Evolutionary conservation across 2,329 filamentous ascomycete genomes (phyloP), one percentile per base, ranked within the genome.

Genomic region (Macrophomina pseudophaseolina): DNA sequence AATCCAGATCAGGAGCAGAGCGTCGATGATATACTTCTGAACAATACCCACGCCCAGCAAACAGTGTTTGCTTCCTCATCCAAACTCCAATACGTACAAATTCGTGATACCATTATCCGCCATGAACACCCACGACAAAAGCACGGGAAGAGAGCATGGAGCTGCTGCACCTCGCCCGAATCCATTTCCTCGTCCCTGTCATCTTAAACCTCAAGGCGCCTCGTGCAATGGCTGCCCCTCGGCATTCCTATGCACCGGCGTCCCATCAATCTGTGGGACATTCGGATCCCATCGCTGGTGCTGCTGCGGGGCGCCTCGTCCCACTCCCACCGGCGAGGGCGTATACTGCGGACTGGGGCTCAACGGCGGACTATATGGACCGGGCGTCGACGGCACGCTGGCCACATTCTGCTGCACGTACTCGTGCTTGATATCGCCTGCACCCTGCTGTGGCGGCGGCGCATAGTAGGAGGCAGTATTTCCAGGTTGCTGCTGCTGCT

Each of bases 261-360:
- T 62, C n/a, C 58, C 58, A 28, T 62, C 58, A 38, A 62, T 62
- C 58, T 62, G 58, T 44, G 58, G 44, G 4, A 62, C 44, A 23
- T 62, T n/a, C 42, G 32, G 18, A 38, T 40, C 12, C 30, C 30
- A 49, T 44, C 30, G 58, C 11, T 48, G 40, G 16, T 60, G 56
- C 32, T 18, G 38, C 23, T 28, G 58, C 40, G 8, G 54, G 11
- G 23, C 28, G 5, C 11, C 32, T 18, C 8, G 38, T 5, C 35
- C 16, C 18, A n/a, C 38, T 12, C 40, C 32, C n/a, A 54, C n/a
- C 35, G 53, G 33, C 30, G 58, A 44, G 16, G 58, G 44, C 5
- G 28, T 62, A 44, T 62, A 62, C 32, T 28, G 58, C 30, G 58
- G 58, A 8, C n/a, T 38, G 1, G 58, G 58, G 44, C 58, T 62